Conservation (phyloP, 225 moss, liverwort and hornwort species). For the Physcomitrium patens region DNA sequence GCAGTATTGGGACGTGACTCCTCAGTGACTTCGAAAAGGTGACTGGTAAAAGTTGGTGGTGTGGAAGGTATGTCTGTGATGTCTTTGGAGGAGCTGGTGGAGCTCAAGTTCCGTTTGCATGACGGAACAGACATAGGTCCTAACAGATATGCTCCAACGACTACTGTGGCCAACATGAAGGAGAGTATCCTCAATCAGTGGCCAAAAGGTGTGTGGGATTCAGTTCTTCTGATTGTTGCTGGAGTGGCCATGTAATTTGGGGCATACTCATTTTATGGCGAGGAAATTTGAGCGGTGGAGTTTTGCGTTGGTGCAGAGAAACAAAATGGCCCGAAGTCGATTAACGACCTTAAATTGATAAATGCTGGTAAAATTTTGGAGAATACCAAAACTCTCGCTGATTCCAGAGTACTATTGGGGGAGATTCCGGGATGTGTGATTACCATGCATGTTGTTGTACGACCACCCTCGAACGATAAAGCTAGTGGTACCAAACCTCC, state of each 20-base stretch:
- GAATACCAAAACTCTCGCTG: slow-evolving; percentile 93
- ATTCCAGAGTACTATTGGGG: slow-evolving; percentile 91
- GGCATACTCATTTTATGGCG: neutral
- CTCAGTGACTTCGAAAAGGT: slow-evolving; percentile 12
- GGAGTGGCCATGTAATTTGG: neutral
- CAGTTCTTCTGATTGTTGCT: neutral
- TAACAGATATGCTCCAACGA: slow-evolving; percentile 90
- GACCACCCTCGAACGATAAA: slow-evolving; percentile 83
- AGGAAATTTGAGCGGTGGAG: slow-evolving; percentile 19
- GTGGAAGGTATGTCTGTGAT: slow-evolving; percentile 49
- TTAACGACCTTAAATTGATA: slow-evolving; percentile 95
- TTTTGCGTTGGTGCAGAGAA: slow-evolving; percentile 70
- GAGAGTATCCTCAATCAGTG: slow-evolving; percentile 96
- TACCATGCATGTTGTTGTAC: slow-evolving; percentile 97
- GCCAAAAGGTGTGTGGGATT: slow-evolving; percentile 75
- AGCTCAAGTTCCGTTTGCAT: slow-evolving; percentile 96
- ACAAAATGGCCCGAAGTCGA: slow-evolving; percentile 92
- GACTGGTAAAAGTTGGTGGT: slow-evolving; percentile 23
- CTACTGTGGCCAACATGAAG: slow-evolving; percentile 92
- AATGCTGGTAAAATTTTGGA: slow-evolving; percentile 97
- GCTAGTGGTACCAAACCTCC: slow-evolving; percentile 72
- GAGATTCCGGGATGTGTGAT: slow-evolving; percentile 96
- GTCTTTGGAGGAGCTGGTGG: slow-evolving; percentile 94
- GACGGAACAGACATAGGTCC: slow-evolving; percentile 99
- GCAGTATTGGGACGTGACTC: slow-evolving; percentile 17